phyloP scores from a whole-genome alignment of 2,329 filamentous ascomycete species.

The Scedosporium minutisporum region DNA sequence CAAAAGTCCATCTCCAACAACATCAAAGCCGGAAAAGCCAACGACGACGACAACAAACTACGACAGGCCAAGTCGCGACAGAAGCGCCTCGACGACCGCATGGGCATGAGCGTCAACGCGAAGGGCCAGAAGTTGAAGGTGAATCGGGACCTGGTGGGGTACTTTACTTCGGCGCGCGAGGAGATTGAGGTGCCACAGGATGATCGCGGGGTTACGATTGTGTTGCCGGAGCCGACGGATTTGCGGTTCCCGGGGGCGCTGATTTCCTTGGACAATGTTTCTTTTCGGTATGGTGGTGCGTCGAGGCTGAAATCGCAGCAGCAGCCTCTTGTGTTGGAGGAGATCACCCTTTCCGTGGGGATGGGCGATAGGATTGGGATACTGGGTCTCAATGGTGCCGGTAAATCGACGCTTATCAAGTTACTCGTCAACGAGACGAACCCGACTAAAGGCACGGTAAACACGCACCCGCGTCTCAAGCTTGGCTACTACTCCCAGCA shows the following conservation, averaged over 20 bases:
- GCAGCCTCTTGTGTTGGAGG: slow-evolving; percentile 38
- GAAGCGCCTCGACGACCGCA: slow-evolving; percentile 75
- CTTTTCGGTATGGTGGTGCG: slow-evolving; percentile 49
- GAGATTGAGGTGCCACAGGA: slow-evolving; percentile 64
- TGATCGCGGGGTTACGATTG: slow-evolving; percentile 46
- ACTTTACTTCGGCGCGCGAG: slow-evolving; percentile 44
- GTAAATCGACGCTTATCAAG: slow-evolving; percentile 70
- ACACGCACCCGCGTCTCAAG: slow-evolving; percentile 57
- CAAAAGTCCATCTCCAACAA: slow-evolving; percentile 68
- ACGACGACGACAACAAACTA: slow-evolving; percentile 75
- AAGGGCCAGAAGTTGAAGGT: slow-evolving; percentile 72
- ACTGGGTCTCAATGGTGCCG: slow-evolving; percentile 69
- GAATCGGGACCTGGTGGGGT: slow-evolving; percentile 62
- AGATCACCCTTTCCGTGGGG: slow-evolving; percentile 59
- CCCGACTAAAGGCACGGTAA: slow-evolving; percentile 52
- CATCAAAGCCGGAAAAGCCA: slow-evolving; percentile 63
- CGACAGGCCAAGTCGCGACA: slow-evolving; percentile 77
- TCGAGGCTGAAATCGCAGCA: slow-evolving; percentile 4
- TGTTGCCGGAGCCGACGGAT: slow-evolving; percentile 54
- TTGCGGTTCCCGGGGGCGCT: slow-evolving; percentile 67
- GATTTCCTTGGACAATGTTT: slow-evolving; percentile 59
- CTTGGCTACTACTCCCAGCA: slow-evolving; percentile 75
- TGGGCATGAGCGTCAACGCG: slow-evolving; percentile 64
- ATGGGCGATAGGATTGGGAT: slow-evolving; percentile 67
- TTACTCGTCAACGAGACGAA: slow-evolving; percentile 53